phyloP scores from a whole-genome alignment of 768 basidiomycete genomes.

The Crepidotus variabilis region DNA sequence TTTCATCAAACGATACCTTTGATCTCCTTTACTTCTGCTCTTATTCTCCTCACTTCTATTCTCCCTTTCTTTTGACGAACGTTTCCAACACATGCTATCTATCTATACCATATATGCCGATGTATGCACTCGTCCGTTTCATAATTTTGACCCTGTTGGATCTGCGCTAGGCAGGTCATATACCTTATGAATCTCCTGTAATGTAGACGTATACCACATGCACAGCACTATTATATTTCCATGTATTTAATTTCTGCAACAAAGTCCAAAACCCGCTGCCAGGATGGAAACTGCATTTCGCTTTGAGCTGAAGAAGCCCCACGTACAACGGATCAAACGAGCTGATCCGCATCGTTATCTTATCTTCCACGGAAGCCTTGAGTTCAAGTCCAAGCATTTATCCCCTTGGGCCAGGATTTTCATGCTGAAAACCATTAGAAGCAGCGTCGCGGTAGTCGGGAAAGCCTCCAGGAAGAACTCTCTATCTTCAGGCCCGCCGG shows the following conservation, averaged over 20 bases:
- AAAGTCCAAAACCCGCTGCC: too few species aligned
- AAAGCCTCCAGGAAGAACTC: too few species aligned
- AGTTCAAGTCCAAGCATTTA: too few species aligned
- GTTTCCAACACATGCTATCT: slow-evolving; percentile 5
- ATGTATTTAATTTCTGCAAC: neutral
- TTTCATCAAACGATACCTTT: neutral
- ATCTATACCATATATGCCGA: slow-evolving; percentile 1
- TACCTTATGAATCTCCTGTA: neutral
- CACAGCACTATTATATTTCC: neutral
- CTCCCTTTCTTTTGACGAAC: neutral
- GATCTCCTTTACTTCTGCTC: neutral
- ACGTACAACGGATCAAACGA: too few species aligned
- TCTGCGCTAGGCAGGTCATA: neutral
- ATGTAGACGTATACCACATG: neutral
- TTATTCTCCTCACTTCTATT: neutral
- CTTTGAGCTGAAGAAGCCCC: too few species aligned
- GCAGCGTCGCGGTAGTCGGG: too few species aligned
- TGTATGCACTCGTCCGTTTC: neutral
- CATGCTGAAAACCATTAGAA: too few species aligned
- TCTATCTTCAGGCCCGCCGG: too few species aligned
- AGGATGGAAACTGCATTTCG: too few species aligned
- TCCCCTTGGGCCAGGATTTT: too few species aligned
- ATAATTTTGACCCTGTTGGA: neutral
- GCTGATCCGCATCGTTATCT: too few species aligned
- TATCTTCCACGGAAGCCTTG: too few species aligned